Conservation (phyloP, 1,284 basidiomycete species). For the Moniliophthora roreri region DNA sequence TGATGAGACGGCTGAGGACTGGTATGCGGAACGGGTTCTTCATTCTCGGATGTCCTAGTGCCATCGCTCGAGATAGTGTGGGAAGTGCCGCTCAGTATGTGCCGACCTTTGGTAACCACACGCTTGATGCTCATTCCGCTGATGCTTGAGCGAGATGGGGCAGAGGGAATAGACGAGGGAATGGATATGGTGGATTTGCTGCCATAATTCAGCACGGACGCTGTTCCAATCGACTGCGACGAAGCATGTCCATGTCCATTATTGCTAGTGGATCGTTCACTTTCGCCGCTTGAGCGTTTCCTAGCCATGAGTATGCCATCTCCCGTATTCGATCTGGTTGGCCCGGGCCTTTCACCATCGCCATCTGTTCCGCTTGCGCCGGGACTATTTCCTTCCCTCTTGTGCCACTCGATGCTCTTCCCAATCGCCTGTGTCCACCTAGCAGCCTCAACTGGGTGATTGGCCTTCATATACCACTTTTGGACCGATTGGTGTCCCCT, state of each 20-base stretch:
- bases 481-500: conserved; percentile 48
- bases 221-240: neutral
- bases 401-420: conserved; percentile 71
- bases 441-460: conserved; percentile 85
- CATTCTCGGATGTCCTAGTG: neutral
- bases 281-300: neutral
- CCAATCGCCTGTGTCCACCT: conserved; percentile 83
- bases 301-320: neutral
- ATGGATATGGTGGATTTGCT: neutral
- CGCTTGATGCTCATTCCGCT: neutral
- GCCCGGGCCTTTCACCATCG: conserved; percentile 10
- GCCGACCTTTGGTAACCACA: neutral
- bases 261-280: neutral
- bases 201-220: neutral
- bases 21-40: neutral
- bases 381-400: conserved; percentile 13
- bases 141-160: neutral
- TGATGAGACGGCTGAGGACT: conserved; percentile 2
- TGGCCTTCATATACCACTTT: conserved; percentile 91
- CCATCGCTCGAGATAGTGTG: neutral
- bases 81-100: neutral
- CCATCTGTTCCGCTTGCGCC: conserved; percentile 17
- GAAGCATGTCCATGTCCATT: neutral
- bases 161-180: neutral
- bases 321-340: neutral